Evolutionary conservation across 495 filamentous ascomycete species (phyloP).

Genomic region (Penicillium bovifimosum): DNA sequence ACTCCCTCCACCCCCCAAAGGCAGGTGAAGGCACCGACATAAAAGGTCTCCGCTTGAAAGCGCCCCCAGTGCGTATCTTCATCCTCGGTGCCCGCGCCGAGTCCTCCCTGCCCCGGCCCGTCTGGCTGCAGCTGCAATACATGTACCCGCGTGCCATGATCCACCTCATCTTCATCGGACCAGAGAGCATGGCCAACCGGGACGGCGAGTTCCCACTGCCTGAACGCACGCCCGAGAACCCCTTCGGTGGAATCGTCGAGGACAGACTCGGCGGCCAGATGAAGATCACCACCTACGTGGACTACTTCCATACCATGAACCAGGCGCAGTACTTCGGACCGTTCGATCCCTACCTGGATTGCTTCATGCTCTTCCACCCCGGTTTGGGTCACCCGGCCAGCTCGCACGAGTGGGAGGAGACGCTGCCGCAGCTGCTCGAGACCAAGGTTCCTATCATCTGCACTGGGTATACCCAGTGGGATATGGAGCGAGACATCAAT

Average conservation of each 20-base stretch:
- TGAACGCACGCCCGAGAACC: constrained; percentile 73
- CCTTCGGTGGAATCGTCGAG: constrained; percentile 88
- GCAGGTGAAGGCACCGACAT: constrained; percentile 68
- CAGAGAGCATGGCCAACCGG: constrained; percentile 88
- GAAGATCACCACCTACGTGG: constrained; percentile 95
- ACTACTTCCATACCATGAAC: constrained; percentile 97
- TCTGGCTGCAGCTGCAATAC: constrained; percentile 86
- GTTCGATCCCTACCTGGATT: constrained; percentile 97
- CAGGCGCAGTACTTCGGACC: constrained; percentile 82
- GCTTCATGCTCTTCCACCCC: constrained; percentile 92
- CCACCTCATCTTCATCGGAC: constrained; percentile 91
- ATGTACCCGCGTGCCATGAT: constrained; percentile 73
- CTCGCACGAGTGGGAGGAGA: constrained; percentile 88
- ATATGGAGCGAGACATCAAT: constrained; percentile 85
- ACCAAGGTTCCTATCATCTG: constrained; percentile 91
- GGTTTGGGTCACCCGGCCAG: constrained; percentile 90
- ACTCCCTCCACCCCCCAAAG: constrained; percentile 83
- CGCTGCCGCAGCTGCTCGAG: constrained; percentile 80
- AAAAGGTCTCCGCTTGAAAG: constrained; percentile 71
- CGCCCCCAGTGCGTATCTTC: constrained; percentile 87
- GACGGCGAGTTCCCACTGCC: constrained; percentile 88
- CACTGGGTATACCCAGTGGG: constrained; percentile 92
- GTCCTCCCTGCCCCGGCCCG: constrained; percentile 86
- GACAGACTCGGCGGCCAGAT: constrained; percentile 74
- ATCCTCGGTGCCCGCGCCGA: constrained; percentile 93